Evolutionary conservation across 768 basidiomycete species (phyloP), one percentile per base, ranked within the genome.

Genomic region (Hericium alpestre): DNA sequence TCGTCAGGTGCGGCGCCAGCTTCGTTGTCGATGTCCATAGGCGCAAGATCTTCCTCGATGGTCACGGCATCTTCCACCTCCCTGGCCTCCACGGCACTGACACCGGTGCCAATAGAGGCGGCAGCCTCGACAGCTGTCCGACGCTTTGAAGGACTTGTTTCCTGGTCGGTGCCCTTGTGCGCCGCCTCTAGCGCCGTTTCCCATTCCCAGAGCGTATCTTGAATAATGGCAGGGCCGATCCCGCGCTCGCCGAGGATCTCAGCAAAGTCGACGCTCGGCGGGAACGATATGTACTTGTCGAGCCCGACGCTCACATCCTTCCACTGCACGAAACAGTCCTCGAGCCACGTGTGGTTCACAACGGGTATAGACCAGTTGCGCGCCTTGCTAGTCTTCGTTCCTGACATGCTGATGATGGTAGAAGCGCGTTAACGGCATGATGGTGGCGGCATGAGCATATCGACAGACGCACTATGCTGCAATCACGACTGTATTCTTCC

Each of bases 341-440:
- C 93, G 3, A 96, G 75, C 91, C 92, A 96, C 0, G 79, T 77
- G 63, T 97, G 93, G 63, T 93, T 95, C 11, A 94, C 86, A 57
- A 93, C 75, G 0, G 91, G 86, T 59, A 94, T 87, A 0, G 80
- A 81, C 93, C 93, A 95, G 0, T 80, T 73, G 8, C 75, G 73
- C 0, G 92, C 90, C 64, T 87, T 88, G 7, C 72, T 71, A 0
- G 87, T 83, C 71, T 96, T 96, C 1, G 60, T 68, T 4, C 65
- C 65, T 0, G 56, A 54, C 11, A 65, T 56, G 39, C 69, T 67
- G 59, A 27, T n/a, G 39, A 37, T 10, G 11, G 54, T 39, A 38
- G 41, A 20, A 38, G 22, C 22, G 6, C 8, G 11, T 20, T 11
- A 40, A 27, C 32, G 13, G 20, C 15, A 53, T 43, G 39, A 6